Evolutionary conservation across 2,329 filamentous ascomycete species (phyloP).

Genomic region (Hymenoscyphus scutula): DNA sequence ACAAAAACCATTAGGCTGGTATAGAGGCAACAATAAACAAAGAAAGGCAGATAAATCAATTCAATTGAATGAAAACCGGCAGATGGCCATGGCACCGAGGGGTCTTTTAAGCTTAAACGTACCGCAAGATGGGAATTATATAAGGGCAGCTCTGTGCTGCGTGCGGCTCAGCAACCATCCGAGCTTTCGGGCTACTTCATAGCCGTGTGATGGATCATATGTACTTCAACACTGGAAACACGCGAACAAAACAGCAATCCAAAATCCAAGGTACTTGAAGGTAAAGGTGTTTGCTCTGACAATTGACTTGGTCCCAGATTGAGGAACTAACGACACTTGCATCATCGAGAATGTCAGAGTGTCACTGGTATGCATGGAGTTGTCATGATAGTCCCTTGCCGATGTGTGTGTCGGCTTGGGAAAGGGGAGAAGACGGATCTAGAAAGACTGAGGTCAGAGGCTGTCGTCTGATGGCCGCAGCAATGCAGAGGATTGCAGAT

Average conservation of each 20-base stretch:
- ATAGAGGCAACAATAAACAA: too few species aligned
- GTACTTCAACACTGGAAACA: too few species aligned
- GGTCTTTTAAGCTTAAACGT: too few species aligned
- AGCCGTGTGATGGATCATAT: too few species aligned
- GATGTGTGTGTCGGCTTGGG: not conserved
- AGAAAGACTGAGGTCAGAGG: not conserved
- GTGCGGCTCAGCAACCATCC: too few species aligned
- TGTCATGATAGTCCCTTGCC: slow-evolving; percentile 2
- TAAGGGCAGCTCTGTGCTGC: too few species aligned
- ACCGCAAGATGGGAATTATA: too few species aligned
- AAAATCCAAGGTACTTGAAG: not conserved
- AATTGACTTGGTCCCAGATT: not conserved
- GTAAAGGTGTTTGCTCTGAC: not conserved
- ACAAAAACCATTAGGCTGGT: not conserved
- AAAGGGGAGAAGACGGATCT: not conserved
- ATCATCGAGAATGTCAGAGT: not conserved
- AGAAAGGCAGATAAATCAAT: too few species aligned
- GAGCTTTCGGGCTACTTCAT: too few species aligned
- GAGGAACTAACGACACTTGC: not conserved
- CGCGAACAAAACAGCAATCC: too few species aligned
- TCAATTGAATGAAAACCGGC: too few species aligned
- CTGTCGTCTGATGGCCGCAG: not conserved
- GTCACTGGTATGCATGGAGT: not conserved
- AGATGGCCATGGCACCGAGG: too few species aligned
- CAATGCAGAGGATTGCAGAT: not conserved